These are phyloP conservation scores for Colletotrichum coccodes DNA, from an alignment of 2,329 filamentous ascomycete genomes.

Conservation along the genomic window DNA sequence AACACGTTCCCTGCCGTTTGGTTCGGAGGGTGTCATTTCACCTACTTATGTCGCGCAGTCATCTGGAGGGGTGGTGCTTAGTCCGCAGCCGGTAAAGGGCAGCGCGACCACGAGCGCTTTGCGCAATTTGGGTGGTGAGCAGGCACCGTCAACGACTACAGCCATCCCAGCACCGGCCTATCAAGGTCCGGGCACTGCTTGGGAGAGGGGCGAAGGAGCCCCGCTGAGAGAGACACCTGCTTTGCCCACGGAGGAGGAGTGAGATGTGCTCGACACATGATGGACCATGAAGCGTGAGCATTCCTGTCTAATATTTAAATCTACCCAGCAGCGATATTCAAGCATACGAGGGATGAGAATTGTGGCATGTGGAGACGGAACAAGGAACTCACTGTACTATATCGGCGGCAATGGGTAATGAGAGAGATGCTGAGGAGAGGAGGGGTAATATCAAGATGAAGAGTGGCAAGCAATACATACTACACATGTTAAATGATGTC, in stretches of 20 bases:
- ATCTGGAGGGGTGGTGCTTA: constrained; percentile 45
- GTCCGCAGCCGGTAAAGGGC: constrained; percentile 55
- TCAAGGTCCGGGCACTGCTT: constrained; percentile 58
- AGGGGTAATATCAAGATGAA: neutral
- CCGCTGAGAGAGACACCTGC: constrained; percentile 48
- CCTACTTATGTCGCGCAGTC: constrained; percentile 56
- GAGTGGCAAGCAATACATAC: neutral
- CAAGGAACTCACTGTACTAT: constrained; percentile 1
- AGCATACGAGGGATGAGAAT: neutral
- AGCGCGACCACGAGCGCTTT: constrained; percentile 46
- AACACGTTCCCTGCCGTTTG: constrained; percentile 60
- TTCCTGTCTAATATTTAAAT: constrained; percentile 23
- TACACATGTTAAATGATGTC: neutral
- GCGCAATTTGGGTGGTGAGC: constrained; percentile 41
- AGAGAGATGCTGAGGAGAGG: neutral
- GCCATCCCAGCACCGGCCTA: constrained; percentile 58
- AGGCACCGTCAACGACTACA: constrained; percentile 13
- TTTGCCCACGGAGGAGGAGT: constrained; percentile 52
- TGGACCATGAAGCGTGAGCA: constrained; percentile 5
- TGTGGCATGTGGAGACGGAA: neutral
- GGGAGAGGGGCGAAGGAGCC: constrained; percentile 60
- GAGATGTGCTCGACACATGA: constrained; percentile 52
- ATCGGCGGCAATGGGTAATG: neutral
- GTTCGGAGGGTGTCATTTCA: constrained; percentile 58
- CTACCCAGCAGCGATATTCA: constrained; percentile 15